These are phyloP conservation scores for Lodderomyces margitis DNA, from an alignment of 1,139 yeast species.

Conservation along the genomic window DNA sequence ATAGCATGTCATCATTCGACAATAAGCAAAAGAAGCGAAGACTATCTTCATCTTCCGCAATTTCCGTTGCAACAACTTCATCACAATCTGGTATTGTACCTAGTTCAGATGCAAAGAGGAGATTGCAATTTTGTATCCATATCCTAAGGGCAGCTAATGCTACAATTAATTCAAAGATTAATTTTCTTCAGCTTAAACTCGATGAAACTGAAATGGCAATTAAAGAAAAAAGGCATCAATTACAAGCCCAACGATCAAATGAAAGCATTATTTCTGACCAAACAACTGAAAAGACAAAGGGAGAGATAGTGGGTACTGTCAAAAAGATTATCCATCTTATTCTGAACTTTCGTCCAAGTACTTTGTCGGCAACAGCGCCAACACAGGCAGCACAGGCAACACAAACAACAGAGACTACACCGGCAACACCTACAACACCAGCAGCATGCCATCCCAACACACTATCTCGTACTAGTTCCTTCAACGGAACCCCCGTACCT, in stretches of 20 bases:
- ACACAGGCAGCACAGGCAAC: neutral
- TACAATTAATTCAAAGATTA: conserved; percentile 64
- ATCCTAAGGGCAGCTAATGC: conserved; percentile 74
- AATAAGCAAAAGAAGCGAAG: conserved; percentile 24
- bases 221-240: conserved; percentile 15
- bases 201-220: conserved; percentile 22
- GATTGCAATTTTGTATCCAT: conserved; percentile 71
- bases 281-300: conserved; percentile 52
- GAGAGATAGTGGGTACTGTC: conserved; percentile 84
- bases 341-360: conserved; percentile 84
- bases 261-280: conserved; percentile 5
- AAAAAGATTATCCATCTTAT: conserved; percentile 84
- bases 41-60: conserved; percentile 11
- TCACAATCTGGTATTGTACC: conserved; percentile 15
- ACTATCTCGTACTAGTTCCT: neutral
- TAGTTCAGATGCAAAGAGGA: conserved; percentile 58
- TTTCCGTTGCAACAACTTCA: conserved; percentile 13
- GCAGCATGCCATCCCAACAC: neutral
- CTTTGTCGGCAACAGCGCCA: conserved; percentile 18
- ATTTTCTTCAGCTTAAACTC: conserved; percentile 50
- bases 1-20: conserved; percentile 10
- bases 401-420: neutral
- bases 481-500: neutral
- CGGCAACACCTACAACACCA: conserved; percentile 1
- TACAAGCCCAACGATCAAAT: conserved; percentile 11